Evolutionary conservation across 495 filamentous ascomycete species (phyloP), one percentile per base, ranked within the genome.

Genomic region (Hypoxylon cercidicola): DNA sequence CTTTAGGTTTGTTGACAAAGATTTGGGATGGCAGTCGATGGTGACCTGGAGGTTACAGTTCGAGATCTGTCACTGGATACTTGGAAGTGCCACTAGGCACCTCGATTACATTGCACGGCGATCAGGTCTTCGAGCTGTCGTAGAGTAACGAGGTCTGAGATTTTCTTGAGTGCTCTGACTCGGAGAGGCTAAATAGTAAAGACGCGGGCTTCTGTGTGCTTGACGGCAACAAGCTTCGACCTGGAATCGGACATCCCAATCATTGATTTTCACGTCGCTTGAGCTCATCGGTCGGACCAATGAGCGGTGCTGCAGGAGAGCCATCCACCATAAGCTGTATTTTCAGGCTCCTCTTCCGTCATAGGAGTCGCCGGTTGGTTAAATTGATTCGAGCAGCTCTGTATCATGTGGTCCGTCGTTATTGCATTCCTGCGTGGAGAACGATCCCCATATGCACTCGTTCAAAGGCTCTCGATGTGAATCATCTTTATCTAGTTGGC

Each of bases 391-490:
- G 18, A 50, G 55, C 44, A 40, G 16, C 34, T 50, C 45, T 19
- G 39, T 44, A 28, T 47, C 30, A 43, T 30, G 43, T 45, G 44
- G 19, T 18, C 45, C 20, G 28, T 34, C 20, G 44, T 49, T 55
- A 55, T 54, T 52, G 37, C 44, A 55, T 30, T 23, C 41, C 39
- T 7, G 13, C 7, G n/a, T 25, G 35, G 54, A 28, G 41, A 60
- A 39, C 13, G 35, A 54, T 25, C 55, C 23, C 28, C 19, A 48
- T 30, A 44, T 16, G 37, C 15, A 52, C 55, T 54, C 51, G 48
- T 66, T 47, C 55, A 65, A 46, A 66, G 48, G 34, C 32, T 37
- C 58, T 53, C 35, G 47, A 50, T 30, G 49, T 12, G 46, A 4
- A 11, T 10, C 23, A 4, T 11, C 30, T 32, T 32, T 47, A 45